A percentile compares a stretch with the other conserved stretches of the same genome.
phyloP scores from a whole-genome alignment of 2,329 filamentous ascomycete genomes.

The Xylariaceae sp. region DNA sequence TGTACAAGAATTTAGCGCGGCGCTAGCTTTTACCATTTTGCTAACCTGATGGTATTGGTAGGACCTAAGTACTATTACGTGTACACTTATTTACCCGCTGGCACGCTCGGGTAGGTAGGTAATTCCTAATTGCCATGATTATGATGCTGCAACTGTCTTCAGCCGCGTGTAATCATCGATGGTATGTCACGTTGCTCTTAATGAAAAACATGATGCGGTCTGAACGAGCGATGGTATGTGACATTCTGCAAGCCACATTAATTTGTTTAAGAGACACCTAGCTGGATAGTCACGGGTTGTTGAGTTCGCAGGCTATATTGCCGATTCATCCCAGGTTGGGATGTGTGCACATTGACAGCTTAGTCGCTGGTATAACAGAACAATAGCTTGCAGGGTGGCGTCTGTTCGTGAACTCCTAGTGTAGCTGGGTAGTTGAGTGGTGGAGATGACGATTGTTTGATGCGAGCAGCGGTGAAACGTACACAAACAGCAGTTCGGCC shows the following conservation, averaged over 20 bases:
- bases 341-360: not conserved
- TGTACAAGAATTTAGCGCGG: no score
- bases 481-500: not conserved
- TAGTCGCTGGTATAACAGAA: not conserved
- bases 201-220: slow-evolving; percentile 3
- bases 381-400: slow-evolving; percentile 6
- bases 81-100: not conserved
- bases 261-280: not conserved
- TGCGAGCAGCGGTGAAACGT: slow-evolving; percentile 6
- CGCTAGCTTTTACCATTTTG: no score
- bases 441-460: not conserved
- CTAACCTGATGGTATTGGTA: no score
- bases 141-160: slow-evolving; percentile 13
- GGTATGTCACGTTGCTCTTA: slow-evolving; percentile 1
- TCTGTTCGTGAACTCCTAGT: slow-evolving; percentile 5
- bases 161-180: slow-evolving; percentile 16
- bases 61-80: not conserved
- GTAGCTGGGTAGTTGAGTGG: slow-evolving; percentile 1
- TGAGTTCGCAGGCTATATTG: not conserved
- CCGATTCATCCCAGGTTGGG: not conserved
- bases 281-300: slow-evolving; percentile 1
- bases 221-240: slow-evolving; percentile 2
- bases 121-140: no score
- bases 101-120: slow-evolving; percentile 1
- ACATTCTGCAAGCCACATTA: slow-evolving; percentile 13